Base-by-base conservation (phyloP, 805 yeast genomes). In the Nakazawaea peltata region DNA sequence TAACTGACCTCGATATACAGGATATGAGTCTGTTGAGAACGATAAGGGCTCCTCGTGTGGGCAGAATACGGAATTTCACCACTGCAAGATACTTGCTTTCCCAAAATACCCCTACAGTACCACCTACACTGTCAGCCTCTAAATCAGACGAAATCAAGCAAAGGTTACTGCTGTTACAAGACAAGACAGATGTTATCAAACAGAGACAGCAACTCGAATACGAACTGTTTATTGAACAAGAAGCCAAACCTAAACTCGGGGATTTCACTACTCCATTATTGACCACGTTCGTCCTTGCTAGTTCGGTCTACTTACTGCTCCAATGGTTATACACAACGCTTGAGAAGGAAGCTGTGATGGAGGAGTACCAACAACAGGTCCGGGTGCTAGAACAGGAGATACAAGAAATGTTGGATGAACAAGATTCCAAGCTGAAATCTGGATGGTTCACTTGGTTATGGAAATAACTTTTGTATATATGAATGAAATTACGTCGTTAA, bases 261-360 rank as follows among this genome's bases (percentile, higher is more conserved):
- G 63, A 61, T 37, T 60, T 56, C 37, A 51, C 46, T 33, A 41
- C 59, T 30, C 62, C 65, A 1, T 30, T 59, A 8, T 42, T 61
- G 4, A 43, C 55, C 11, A 46, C 50, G 22, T 47, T 61, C 19
- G 36, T 61, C 12, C 36, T 57, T 10, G 59, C 57, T 1, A 49
- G 57, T 16, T 47, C 55, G 1, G 48, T 56, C 6, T 61, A 58
- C 38, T 43, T 56, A 29, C 29, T 47, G 5, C 39, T 56, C 8
- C 62, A 59, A 30, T 58, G 54, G 37, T 19, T 40, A 11, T 59
- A 64, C 62, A 48, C 46, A 36, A 37, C 42, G 29, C 37, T 61
- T 18, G 58, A 56, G 23, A 53, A 48, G 19, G 59, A 56, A 34
- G 54, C 50, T 19, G 44, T 45, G 28, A 36, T 57, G 19, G 28